These are phyloP conservation scores for Candida albicans DNA, from an alignment of 1,139 yeast species.

Conservation along the genomic window DNA sequence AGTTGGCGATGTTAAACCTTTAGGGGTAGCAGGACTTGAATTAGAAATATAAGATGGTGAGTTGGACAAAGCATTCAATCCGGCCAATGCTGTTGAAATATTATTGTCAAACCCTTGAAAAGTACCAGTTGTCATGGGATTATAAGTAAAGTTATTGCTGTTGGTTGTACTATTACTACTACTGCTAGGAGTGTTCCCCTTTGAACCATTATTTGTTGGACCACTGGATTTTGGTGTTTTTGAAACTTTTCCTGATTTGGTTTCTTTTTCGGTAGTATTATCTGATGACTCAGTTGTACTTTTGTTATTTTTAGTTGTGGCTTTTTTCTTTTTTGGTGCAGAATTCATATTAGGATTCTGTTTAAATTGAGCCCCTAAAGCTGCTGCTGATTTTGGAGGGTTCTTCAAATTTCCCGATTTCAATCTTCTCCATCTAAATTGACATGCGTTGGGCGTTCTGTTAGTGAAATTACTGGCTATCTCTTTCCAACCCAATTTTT, in stretches of 20 bases:
- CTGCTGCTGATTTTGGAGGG: slow-evolving; percentile 47
- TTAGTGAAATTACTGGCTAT: slow-evolving; percentile 68
- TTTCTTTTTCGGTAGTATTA: too few relatives aligned
- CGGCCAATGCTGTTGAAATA: slow-evolving; percentile 47
- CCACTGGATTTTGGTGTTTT: too few relatives aligned
- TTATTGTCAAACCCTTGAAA: slow-evolving; percentile 47
- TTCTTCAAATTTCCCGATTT: slow-evolving; percentile 63
- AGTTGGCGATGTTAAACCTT: slow-evolving; percentile 21
- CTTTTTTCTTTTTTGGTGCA: slow-evolving; percentile 24
- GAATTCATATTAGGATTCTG: slow-evolving; percentile 12
- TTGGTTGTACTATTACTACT: slow-evolving; percentile 9
- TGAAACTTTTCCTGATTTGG: too few relatives aligned
- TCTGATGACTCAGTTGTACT: too few relatives aligned
- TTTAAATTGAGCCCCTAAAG: slow-evolving; percentile 18
- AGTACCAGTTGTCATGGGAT: slow-evolving; percentile 38
- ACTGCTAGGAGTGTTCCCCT: background rate
- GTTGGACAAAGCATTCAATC: slow-evolving; percentile 45
- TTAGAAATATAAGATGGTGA: slow-evolving; percentile 36
- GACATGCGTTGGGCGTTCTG: slow-evolving; percentile 78
- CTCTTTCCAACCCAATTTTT: slow-evolving; percentile 76
- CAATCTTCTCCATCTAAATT: slow-evolving; percentile 75
- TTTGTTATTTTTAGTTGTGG: slow-evolving; percentile 18
- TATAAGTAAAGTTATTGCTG: slow-evolving; percentile 24
- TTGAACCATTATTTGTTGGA: slow-evolving; percentile 6
- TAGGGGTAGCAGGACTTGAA: slow-evolving; percentile 28